Percentiles rank a stretch among this genome's conserved stretches.
Conservation (phyloP, 2,329 filamentous ascomycete genomes). For the Penicillium sp. region DNA sequence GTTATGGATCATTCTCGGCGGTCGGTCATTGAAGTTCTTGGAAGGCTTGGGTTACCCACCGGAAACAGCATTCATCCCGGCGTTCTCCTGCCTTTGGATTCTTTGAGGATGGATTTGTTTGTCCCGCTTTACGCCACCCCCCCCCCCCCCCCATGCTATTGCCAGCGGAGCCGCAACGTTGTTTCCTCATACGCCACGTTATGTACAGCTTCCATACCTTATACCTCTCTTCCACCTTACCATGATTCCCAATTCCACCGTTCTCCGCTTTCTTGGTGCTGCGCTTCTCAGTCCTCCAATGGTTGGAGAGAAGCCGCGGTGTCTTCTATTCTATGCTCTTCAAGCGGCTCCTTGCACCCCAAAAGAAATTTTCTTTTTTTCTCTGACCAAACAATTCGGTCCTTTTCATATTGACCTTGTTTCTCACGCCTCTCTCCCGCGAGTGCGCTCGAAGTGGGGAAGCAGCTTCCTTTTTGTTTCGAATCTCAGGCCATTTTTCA, state of each 20-base stretch:
- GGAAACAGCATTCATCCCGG: constrained; percentile 27
- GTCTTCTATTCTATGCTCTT: constrained; percentile 3
- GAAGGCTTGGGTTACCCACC: constrained; percentile 10
- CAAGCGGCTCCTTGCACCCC: background rate
- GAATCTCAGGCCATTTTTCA: constrained; percentile 4
- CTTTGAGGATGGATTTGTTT: constrained; percentile 14
- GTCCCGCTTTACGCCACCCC: background rate
- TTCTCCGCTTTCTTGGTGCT: constrained; percentile 6
- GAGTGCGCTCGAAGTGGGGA: too few species aligned
- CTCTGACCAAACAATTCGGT: too few species aligned
- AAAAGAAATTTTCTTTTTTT: background rate
- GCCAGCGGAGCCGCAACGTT: constrained; percentile 9
- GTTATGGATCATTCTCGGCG: background rate
- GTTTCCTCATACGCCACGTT: constrained; percentile 24
- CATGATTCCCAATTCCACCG: background rate
- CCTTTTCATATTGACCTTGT: too few species aligned
- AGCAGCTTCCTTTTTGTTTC: background rate
- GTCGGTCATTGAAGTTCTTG: constrained; percentile 9
- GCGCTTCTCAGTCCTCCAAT: constrained; percentile 11
- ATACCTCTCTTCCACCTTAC: constrained; percentile 1
- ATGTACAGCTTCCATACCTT: constrained; percentile 28
- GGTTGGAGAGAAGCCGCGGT: constrained; percentile 17
- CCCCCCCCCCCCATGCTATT: background rate
- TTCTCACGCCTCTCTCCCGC: too few species aligned
- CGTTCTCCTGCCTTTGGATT: constrained; percentile 22